These are phyloP conservation scores for Zasmidium citrigriseum DNA, from an alignment of 2,329 filamentous ascomycete genomes.

Conservation along the genomic window DNA sequence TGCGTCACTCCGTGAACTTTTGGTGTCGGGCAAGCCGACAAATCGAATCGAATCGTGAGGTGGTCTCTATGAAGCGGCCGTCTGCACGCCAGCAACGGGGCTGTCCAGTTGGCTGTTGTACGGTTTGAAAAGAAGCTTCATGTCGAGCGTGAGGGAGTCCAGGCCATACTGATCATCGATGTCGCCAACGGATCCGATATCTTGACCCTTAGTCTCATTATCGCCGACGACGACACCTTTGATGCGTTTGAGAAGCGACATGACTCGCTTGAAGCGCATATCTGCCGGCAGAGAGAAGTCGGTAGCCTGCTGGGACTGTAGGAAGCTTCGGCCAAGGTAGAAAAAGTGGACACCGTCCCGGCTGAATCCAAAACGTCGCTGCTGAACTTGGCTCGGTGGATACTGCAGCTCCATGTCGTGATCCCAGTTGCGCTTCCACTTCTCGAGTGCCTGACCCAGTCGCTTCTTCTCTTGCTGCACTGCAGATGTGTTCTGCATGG, in stretches of 20 bases:
- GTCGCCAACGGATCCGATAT: constrained; percentile 67
- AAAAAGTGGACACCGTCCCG: constrained; percentile 73
- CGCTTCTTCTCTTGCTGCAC: constrained; percentile 51
- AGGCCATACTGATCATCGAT: constrained; percentile 68
- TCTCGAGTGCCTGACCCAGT: constrained; percentile 60
- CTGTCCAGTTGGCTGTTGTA: constrained; percentile 40
- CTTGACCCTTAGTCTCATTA: constrained; percentile 64
- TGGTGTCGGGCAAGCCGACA: constrained; percentile 5
- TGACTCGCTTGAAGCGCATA: constrained; percentile 60
- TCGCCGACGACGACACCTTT: constrained; percentile 64
- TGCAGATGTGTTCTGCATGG: constrained; percentile 46
- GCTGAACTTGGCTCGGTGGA: constrained; percentile 53
- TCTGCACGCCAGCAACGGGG: constrained; percentile 35
- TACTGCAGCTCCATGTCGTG: constrained; percentile 69
- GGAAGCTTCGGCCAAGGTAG: constrained; percentile 67
- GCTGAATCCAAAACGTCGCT: constrained; percentile 67
- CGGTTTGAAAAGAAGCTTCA: constrained; percentile 70
- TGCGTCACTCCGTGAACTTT: constrained; percentile 12
- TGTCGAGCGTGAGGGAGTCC: constrained; percentile 64
- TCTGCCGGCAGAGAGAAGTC: constrained; percentile 60
- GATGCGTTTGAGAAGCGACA: constrained; percentile 61
- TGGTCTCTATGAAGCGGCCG: constrained; percentile 15
- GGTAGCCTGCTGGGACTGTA: constrained; percentile 52
- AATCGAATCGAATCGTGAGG: constrained; percentile 6
- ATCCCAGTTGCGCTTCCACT: constrained; percentile 74